Conservation (phyloP, 2,329 filamentous ascomycete genomes). For the Fusarium musae region DNA sequence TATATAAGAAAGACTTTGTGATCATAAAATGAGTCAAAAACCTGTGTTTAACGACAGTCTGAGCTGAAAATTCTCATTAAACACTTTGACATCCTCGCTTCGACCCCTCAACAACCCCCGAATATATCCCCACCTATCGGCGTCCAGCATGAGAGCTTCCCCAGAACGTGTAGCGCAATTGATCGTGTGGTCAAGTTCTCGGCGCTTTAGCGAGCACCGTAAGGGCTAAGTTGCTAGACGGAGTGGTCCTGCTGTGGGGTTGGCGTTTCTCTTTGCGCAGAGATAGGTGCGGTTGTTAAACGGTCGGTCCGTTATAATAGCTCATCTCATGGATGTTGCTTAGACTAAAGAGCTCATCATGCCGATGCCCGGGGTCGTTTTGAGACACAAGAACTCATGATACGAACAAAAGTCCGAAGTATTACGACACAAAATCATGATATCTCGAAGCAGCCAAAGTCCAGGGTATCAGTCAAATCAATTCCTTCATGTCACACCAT, state of each 20-base stretch:
- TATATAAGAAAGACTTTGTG: neutral
- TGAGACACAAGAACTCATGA: conserved; percentile 10
- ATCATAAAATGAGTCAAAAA: neutral
- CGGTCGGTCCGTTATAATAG: conserved; percentile 10
- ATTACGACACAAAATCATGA: neutral
- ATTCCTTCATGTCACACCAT: neutral
- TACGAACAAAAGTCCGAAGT: neutral
- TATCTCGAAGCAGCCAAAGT: neutral
- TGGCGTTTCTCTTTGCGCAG: neutral
- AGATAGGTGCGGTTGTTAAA: conserved; percentile 29
- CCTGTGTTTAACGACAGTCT: neutral
- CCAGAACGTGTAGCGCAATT: conserved; percentile 19
- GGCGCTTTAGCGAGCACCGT: conserved; percentile 25
- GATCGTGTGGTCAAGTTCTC: conserved; percentile 22
- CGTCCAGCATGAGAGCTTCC: conserved; percentile 27
- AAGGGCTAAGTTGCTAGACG: neutral
- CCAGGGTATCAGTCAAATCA: neutral
- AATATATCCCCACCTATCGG: conserved; percentile 45
- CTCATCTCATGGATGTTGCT: neutral
- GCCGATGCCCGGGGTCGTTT: neutral
- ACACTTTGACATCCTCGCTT: neutral
- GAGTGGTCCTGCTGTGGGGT: conserved; percentile 27
- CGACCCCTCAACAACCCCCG: conserved; percentile 31
- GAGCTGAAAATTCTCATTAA: neutral
- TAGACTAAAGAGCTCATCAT: neutral